A percentile compares a stretch with the other conserved stretches of the same genome.
Evolutionary conservation across 441 rosid species (phyloP).

Genomic region (Melastoma candidum): DNA sequence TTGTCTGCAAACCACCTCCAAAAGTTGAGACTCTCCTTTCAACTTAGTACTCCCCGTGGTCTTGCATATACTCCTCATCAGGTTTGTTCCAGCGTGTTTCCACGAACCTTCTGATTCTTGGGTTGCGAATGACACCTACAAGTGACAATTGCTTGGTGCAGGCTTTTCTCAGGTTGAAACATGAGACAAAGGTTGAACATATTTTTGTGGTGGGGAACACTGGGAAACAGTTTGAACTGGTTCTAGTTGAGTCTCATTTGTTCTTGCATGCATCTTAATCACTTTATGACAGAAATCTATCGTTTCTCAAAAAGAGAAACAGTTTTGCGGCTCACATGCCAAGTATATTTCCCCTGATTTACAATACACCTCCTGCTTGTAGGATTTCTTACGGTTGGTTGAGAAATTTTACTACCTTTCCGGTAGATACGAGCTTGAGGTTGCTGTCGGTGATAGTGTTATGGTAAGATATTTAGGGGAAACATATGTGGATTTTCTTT

Average conservation of each 20-base stretch:
- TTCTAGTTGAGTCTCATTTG: conserved; percentile 52
- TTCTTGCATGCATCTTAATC: not conserved
- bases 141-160: conserved; percentile 29
- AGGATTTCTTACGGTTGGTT: conserved; percentile 90
- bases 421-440: conserved; percentile 77
- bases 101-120: conserved; percentile 2
- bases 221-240: conserved; percentile 64
- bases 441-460: conserved; percentile 73
- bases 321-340: not conserved
- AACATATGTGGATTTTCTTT: not conserved
- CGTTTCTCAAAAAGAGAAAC: too few species aligned
- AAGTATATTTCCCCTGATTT: not conserved
- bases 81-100: conserved; percentile 32
- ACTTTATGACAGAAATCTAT: not conserved
- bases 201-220: conserved; percentile 64
- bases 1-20: conserved; percentile 94
- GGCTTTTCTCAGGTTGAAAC: conserved; percentile 87
- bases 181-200: conserved; percentile 80
- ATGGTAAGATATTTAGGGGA: conserved; percentile 44
- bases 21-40: conserved; percentile 68
- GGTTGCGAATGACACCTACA: conserved; percentile 16
- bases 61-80: conserved; percentile 87
- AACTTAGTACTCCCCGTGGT: conserved; percentile 56
- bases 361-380: conserved; percentile 10
- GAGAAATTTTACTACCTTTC: conserved; percentile 92